phyloP scores from a whole-genome alignment of 495 filamentous ascomycete species.

The Xylaria castorea region DNA sequence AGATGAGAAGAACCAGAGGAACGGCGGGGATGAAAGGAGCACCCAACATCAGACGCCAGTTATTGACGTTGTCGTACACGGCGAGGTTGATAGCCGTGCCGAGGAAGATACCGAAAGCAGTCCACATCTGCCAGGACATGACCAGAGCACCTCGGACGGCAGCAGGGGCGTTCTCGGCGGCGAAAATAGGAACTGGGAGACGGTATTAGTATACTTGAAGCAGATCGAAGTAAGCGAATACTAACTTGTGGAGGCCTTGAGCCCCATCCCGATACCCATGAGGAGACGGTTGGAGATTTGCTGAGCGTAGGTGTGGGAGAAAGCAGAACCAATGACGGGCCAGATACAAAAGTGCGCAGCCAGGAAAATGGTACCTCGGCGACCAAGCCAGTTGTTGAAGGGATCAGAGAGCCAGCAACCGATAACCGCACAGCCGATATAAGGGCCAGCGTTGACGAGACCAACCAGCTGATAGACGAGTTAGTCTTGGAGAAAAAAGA shows the following conservation, averaged over 20 bases:
- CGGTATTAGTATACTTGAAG: not conserved
- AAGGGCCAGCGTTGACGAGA: constrained; percentile 59
- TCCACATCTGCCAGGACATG: constrained; percentile 89
- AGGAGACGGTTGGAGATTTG: constrained; percentile 68
- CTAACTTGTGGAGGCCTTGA: constrained; percentile 56
- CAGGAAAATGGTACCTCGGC: constrained; percentile 72
- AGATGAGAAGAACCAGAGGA: constrained; percentile 68
- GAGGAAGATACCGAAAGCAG: constrained; percentile 79
- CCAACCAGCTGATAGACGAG: constrained; percentile 45
- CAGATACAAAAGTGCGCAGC: constrained; percentile 69
- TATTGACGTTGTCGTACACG: constrained; percentile 57
- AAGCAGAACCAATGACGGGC: constrained; percentile 69
- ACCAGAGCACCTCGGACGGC: constrained; percentile 78
- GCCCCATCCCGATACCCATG: constrained; percentile 76
- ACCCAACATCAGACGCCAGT: constrained; percentile 81
- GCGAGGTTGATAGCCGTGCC: constrained; percentile 75
- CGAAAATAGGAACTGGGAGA: constrained; percentile 70
- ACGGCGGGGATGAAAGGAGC: constrained; percentile 81
- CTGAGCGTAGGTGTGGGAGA: constrained; percentile 67
- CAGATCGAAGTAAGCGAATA: not conserved
- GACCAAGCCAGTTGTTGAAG: constrained; percentile 69
- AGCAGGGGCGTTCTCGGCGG: constrained; percentile 78
- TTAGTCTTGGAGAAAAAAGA: constrained; percentile 6
- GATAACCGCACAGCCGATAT: constrained; percentile 56
- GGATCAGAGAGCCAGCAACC: constrained; percentile 77